Percentiles rank a stretch among this genome's conserved stretches.
These are phyloP conservation scores for Venturiaceae sp. DNA, from an alignment of 2,329 filamentous ascomycete genomes.

Conservation along the genomic window DNA sequence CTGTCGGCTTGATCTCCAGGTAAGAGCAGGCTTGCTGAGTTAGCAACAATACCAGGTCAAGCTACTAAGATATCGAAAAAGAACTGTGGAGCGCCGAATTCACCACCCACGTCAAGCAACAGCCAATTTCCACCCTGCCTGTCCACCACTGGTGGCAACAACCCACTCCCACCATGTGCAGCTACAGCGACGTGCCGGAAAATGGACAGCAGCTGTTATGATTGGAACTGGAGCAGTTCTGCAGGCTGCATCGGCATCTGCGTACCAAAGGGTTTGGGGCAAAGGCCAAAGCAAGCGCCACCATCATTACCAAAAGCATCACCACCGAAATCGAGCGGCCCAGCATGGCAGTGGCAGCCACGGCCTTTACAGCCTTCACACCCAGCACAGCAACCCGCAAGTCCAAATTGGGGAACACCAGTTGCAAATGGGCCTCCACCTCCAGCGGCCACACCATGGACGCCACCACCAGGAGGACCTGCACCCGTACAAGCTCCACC, in stretches of 20 bases:
- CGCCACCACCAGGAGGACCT: neutral
- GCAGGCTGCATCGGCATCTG: neutral
- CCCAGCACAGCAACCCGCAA: neutral
- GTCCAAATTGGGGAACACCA: neutral
- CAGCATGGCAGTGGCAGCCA: neutral
- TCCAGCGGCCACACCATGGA: neutral
- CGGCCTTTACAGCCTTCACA: neutral
- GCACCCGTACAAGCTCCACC: neutral
- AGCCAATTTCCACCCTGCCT: neutral
- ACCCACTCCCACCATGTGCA: neutral
- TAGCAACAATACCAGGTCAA: neutral
- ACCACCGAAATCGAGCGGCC: neutral
- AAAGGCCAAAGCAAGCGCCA: neutral
- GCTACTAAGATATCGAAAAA: neutral
- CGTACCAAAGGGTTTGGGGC: neutral
- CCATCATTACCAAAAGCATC: neutral
- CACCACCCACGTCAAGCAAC: neutral
- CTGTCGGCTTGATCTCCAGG: neutral
- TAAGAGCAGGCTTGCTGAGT: neutral
- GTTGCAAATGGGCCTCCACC: neutral
- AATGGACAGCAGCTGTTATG: neutral
- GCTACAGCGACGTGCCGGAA: neutral
- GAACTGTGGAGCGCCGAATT: neutral
- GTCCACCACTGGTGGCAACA: neutral
- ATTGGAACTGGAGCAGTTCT: neutral